A percentile compares a stretch with the other conserved stretches of the same genome.
phyloP scores from a whole-genome alignment of 768 basidiomycete species.

The Grammothele lineata region DNA sequence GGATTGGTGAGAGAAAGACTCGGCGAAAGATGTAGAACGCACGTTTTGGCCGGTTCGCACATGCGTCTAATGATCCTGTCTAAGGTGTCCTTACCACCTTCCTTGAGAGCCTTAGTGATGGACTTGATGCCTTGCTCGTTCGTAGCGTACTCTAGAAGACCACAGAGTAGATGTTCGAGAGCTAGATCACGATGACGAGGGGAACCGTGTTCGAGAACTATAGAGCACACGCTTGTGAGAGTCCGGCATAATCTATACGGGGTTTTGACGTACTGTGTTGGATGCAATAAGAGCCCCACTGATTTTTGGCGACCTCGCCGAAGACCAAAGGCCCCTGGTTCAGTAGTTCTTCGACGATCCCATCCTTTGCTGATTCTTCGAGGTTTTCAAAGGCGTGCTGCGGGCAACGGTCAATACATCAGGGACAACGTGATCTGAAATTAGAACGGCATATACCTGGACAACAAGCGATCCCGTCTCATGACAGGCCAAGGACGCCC shows the following conservation, averaged over 20 bases:
- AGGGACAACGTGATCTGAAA: too few species aligned
- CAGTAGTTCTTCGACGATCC: constrained; percentile 79
- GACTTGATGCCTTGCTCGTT: constrained; percentile 88
- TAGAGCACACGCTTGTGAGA: too few species aligned
- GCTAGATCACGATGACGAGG: constrained; percentile 70
- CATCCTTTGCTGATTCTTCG: constrained; percentile 78
- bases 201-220: constrained; percentile 84
- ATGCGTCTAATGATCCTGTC: constrained; percentile 73
- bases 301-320: constrained; percentile 76
- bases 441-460: constrained; percentile 44
- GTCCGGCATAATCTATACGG: neutral
- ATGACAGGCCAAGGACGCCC: constrained; percentile 86
- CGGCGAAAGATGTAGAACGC: constrained; percentile 6
- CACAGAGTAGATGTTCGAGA: constrained; percentile 70
- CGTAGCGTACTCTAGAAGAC: constrained; percentile 75
- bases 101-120: constrained; percentile 81
- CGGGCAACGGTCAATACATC: constrained; percentile 28
- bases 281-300: constrained; percentile 87
- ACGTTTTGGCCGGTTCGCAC: constrained; percentile 87
- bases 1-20: constrained; percentile 1
- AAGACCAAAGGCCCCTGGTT: constrained; percentile 67
- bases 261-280: constrained; percentile 63
- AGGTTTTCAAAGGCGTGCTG: constrained; percentile 82
- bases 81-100: constrained; percentile 73
- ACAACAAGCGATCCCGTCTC: constrained; percentile 88